Base-by-base conservation (phyloP, 2,329 filamentous ascomycete genomes). In the Mycosphaerella sp. region DNA sequence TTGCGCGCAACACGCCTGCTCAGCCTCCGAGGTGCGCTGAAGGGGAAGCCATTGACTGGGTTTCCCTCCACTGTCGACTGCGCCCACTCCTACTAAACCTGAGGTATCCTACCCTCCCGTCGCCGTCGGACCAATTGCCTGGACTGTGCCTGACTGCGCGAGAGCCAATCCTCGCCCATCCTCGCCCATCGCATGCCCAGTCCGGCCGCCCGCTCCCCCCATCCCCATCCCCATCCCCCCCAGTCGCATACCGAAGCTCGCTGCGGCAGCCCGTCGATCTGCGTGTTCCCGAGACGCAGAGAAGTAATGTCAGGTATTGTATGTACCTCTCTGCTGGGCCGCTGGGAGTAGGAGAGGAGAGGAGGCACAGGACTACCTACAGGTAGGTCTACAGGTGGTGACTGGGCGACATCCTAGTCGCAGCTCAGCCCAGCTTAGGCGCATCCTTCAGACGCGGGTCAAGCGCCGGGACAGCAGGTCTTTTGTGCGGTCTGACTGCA, bases 391-490 rank as follows among this genome's bases (percentile, higher is more conserved):
- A n/a, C n/a, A n/a, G 14, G 14, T 17, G 14, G 14, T 17, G 14
- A 17, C 14, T 17, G 14, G 14, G 14, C 34, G 45, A 40, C 46
- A 48, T 48, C 46, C 36, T 48, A 41, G 46, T 31, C 40, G 10
- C 14, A 29, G 40, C 32, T 44, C 48, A 44, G 48, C 9, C 14
- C 14, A 17, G 14, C 14, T 36, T 51, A 40, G 48, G 38, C 48
- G 48, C 48, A 51, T 51, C 48, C 48, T 51, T 45, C 48, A 36
- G 21, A 21, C 10, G 41, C 48, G 48, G 48, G 48, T 44, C 23
- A 51, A 43, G 48, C 48, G 48, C 48, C 48, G 48, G 48, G 48
- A 40, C 40, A 11, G 41, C 38, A 29, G 11, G 34, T 49, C 34
- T 29, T 21, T 39, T 23, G 40, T 45, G 47, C 26, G 26, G 26